Base-by-base conservation (phyloP, 1,284 basidiomycete species). In the Irpex rosettiformis region DNA sequence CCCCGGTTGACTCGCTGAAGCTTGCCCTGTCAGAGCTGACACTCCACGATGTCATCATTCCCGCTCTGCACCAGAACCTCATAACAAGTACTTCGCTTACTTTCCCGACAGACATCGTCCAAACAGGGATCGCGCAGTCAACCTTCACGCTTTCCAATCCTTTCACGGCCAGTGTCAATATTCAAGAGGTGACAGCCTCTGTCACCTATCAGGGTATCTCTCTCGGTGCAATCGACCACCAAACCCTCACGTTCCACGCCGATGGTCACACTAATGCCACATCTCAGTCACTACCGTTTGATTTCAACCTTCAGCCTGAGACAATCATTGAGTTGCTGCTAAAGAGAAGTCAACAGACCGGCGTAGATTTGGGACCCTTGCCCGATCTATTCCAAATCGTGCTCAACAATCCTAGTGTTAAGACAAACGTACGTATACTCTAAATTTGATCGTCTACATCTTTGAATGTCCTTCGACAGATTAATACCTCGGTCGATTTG, bases 141-240 rank as follows among this genome's bases (percentile, higher is more conserved):
- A 73, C 80, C 0, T 87, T 89, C 65, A 74, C 73, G 1, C 75
- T 92, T 48, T 73, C 75, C 13, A 93, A 92, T 66, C 89, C 89
- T 2, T 92, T 92, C 73, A 90, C 88, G 0, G 88, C 89, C 10
- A 84, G 83, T 65, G 84, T 92, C 70, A 89, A 87, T 68, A 69
- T 92, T 18, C 67, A 88, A 30, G 70, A 75, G 57, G 74, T 92
- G n/a, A 74, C 73, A 8, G 83, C 88, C 1, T 78, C 71, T 2
- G 89, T 82, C 0, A 81, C 76, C 1, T 85, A 79, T 72, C 76
- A 79, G 33, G 76, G 77, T 54, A 65, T 88, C 37, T 75, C 77
- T 0, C 67, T 88, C 11, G 86, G 86, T 13, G 78, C 70, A 27
- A 86, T 92, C 65, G 75, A 87, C 58, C 74, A 77, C 47, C 81